These are phyloP conservation scores for Botrytis galanthina DNA, from an alignment of 2,329 filamentous ascomycete genomes.

Conservation along the genomic window DNA sequence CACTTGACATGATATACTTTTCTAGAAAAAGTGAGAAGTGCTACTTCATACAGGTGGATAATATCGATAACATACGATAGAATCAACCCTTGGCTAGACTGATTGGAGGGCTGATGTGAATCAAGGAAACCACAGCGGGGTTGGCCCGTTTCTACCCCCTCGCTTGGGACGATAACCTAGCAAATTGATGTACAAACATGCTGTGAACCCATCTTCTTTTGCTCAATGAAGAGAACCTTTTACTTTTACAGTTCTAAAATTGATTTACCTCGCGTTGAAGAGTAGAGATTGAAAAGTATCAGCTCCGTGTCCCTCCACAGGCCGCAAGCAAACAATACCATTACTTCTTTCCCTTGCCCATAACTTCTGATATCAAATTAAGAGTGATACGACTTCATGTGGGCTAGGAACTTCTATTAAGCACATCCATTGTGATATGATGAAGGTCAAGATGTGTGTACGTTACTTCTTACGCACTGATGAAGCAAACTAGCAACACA, in stretches of 20 bases:
- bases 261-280: background rate
- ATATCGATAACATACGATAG: background rate
- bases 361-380: background rate
- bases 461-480: background rate
- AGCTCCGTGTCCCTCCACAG: background rate
- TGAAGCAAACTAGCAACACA: background rate
- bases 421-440: background rate
- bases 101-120: background rate
- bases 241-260: too few species aligned
- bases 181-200: background rate
- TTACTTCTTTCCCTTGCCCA: background rate
- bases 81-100: background rate
- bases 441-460: background rate
- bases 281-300: background rate
- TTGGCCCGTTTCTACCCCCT: background rate
- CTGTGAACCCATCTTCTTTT: too few species aligned
- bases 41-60: background rate
- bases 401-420: background rate
- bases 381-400: too few species aligned
- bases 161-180: background rate
- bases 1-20: background rate
- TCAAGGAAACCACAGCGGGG: too few species aligned
- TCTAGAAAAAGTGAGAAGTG: background rate
- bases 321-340: background rate
- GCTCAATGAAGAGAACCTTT: too few species aligned